Evolutionary conservation across 441 rosid species (phyloP), one percentile per base, ranked within the genome.

Genomic region (Arabidopsis hybrid): DNA sequence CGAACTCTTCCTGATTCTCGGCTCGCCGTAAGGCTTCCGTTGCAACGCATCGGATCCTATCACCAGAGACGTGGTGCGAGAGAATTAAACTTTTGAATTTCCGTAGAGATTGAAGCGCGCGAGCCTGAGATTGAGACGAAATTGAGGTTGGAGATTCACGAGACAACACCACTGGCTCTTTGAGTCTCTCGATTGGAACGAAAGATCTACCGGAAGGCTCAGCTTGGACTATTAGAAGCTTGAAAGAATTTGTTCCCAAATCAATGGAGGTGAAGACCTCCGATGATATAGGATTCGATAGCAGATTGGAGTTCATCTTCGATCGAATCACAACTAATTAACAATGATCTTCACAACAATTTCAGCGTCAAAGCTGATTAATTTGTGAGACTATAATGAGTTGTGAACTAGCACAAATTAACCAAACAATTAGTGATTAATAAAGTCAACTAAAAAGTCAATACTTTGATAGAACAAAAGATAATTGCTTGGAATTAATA

Each of bases 201-300:
- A 87, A 63, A 65, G 86, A 86, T 71, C 79, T 84, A 0, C 96
- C 87, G 1, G 79, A 72, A 38, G 79, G 81, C 59, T 81, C 73
- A 10, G 86, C 87, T 32, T 82, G 84, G 72, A 91, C 78, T 40
- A 88, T 88, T 7, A 87, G 77, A 66, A 88, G 83, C 77, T 88
- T 91, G 81, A 89, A 88, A 34, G 93, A 85, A 75, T 85, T 87
- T 17, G 92, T 87, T 40, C 92, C 92, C 84, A 91, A 84, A 77
- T 88, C 93, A 34, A 89, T 82, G 64, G 89, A 80, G 31, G 96
- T 87, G 50, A 85, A 91, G 14, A 88, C 79, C 58, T 51, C 61
- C 18, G 73, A 72, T 64, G 67, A 43, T 13, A 2, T 7, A 2
- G 12, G 58, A 10, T 4, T 65, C 13, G 74, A 35, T 49, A 56